Conservation (phyloP, 768 basidiomycete species). For the Pleurotus cornucopiae region DNA sequence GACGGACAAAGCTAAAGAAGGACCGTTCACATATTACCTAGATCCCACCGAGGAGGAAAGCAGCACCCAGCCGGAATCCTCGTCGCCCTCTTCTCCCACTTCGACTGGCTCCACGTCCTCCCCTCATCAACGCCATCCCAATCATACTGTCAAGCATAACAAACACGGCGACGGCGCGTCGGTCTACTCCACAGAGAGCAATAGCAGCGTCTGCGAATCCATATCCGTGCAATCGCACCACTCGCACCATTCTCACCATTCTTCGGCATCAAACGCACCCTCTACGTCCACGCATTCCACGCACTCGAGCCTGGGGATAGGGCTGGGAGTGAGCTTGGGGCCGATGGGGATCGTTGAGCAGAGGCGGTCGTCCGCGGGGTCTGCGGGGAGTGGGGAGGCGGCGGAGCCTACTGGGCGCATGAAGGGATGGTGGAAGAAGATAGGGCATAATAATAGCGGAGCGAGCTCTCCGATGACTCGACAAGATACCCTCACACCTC, state of each 20-base stretch:
- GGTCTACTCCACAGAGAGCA: slow-evolving; percentile 7
- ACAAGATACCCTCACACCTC: not conserved
- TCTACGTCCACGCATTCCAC: slow-evolving; percentile 1
- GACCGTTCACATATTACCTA: slow-evolving; percentile 39
- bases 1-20: slow-evolving; percentile 29
- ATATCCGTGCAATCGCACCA: slow-evolving; percentile 5
- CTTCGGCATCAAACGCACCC: slow-evolving; percentile 13
- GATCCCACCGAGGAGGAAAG: slow-evolving; percentile 13
- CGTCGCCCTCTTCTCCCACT: not conserved
- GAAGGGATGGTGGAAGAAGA: slow-evolving; percentile 5
- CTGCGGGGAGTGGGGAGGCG: not conserved
- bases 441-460: not conserved
- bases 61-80: not conserved
- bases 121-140: not conserved
- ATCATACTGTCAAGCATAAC: not conserved
- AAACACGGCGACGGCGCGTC: slow-evolving; percentile 6
- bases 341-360: slow-evolving; percentile 10
- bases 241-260: slow-evolving; percentile 1
- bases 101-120: not conserved
- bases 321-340: slow-evolving; percentile 20
- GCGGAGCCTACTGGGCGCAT: slow-evolving; percentile 3
- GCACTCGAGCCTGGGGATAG: slow-evolving; percentile 19
- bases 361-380: not conserved
- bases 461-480: not conserved
- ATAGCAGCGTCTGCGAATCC: slow-evolving; percentile 1